Evolutionary conservation across 805 yeast species (phyloP), one percentile per base, ranked within the genome.

Genomic region (Lachancea quebecensis): DNA sequence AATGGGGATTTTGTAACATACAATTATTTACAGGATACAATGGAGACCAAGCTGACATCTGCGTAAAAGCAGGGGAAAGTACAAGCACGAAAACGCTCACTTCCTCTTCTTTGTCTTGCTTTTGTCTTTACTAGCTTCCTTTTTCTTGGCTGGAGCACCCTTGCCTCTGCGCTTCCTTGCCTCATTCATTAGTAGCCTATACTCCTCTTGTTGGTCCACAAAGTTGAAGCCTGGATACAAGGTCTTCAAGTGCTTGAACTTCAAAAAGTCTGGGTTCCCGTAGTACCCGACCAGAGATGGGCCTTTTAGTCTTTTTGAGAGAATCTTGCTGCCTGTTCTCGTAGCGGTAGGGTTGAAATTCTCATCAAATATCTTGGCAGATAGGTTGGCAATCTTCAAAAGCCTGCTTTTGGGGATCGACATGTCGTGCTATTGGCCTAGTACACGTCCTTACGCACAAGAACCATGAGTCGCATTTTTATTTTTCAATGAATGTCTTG

Each of bases 141-240:
- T 76, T 68, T 75, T 78, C 73, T 85, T 85, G 72, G 81, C 78
- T 56, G 93, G 95, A 10, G 93, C 88, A 65, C 91, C 90, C 67
- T 85, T 85, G 66, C 87, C 90, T 78, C 93, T 84, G 75, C 84
- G 81, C 72, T 81, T 85, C 66, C 86, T 74, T 46, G 70, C 71
- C 47, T 68, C 78, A 17, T 79, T 80, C 78, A 79, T 79, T 48
- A 70, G 74, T 50, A 82, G 58, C 65, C 95, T 74, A 65, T 82
- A 80, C 36, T 73, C 77, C 61, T 85, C 95, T 49, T 77, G 78
- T 44, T 82, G 84, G 54, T 84, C 83, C 5, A 74, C 72, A 52
- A 85, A 74, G 42, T 70, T 69, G 48, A 68, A 60, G 31, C 64
- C 66, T 3, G 78, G 77, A 53, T 54, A 80, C 65, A 80, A 67